Percentiles rank a stretch among this genome's conserved stretches.
phyloP scores from a whole-genome alignment of 495 filamentous ascomycete species.

The Tuber microsphaerosporum region DNA sequence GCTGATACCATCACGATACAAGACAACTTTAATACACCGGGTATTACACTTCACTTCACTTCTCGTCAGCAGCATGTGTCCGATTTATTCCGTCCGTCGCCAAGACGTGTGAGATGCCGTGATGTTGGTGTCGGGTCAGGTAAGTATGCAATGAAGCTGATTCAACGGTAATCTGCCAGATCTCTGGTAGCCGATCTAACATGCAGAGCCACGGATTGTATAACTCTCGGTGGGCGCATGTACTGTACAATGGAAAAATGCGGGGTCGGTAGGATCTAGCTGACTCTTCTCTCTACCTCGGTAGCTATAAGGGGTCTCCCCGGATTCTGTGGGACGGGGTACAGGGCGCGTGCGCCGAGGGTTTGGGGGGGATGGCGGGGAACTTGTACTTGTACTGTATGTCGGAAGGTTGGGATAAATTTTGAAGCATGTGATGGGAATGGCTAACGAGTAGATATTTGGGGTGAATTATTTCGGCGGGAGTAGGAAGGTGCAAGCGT shows the following conservation, averaged over 20 bases:
- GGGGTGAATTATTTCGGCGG: background rate
- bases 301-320: background rate
- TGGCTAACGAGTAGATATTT: background rate
- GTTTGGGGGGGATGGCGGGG: background rate
- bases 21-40: background rate
- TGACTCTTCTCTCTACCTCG: background rate
- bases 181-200: background rate
- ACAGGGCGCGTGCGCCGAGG: background rate
- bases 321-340: background rate
- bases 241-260: background rate
- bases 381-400: background rate
- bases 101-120: background rate
- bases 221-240: background rate
- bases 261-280: background rate
- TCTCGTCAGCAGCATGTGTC: background rate
- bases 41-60: background rate
- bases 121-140: background rate
- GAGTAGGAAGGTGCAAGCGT: background rate
- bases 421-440: background rate
- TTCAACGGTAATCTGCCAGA: background rate
- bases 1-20: background rate
- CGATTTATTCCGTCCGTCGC: background rate
- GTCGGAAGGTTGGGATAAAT: background rate
- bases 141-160: background rate
- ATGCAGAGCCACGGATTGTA: background rate